Percentiles rank a stretch among this genome's conserved stretches.
Conservation (phyloP, 2,329 filamentous ascomycete genomes). For the Diaporthe humulicola region DNA sequence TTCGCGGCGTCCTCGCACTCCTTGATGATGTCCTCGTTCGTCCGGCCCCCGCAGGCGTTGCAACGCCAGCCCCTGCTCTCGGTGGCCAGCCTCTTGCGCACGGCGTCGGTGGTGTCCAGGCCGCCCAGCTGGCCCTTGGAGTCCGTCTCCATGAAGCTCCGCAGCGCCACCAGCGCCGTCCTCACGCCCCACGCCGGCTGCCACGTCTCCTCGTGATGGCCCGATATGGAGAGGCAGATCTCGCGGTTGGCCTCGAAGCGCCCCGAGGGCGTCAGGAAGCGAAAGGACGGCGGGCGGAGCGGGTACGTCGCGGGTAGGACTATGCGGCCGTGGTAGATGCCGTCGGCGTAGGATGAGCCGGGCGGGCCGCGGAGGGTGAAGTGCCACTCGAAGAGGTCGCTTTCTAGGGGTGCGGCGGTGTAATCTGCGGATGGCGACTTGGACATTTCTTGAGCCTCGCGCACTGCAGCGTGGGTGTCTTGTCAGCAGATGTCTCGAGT, state of each 20-base stretch:
- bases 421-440: constrained; percentile 86
- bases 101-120: constrained; percentile 79
- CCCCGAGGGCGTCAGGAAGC: constrained; percentile 91
- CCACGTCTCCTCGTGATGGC: constrained; percentile 98
- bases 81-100: constrained; percentile 77
- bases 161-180: constrained; percentile 83
- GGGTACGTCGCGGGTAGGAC: constrained; percentile 91
- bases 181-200: constrained; percentile 97
- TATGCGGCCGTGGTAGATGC: constrained; percentile 96
- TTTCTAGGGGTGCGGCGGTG: constrained; percentile 85
- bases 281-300: constrained; percentile 92
- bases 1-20: constrained; percentile 74
- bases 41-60: constrained; percentile 76
- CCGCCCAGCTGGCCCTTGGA: constrained; percentile 91
- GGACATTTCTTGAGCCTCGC: constrained; percentile 90
- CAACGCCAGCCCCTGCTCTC: constrained; percentile 79
- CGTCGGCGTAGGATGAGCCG: constrained; percentile 80
- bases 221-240: constrained; percentile 94
- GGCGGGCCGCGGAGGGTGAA: constrained; percentile 96
- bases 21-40: constrained; percentile 79
- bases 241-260: constrained; percentile 97
- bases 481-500: neutral
- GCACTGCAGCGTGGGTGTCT: constrained; percentile 66
- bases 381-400: constrained; percentile 98
- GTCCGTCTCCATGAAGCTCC: constrained; percentile 94